Percentiles rank a stretch among this genome's conserved stretches.
Conservation (phyloP, 257 asterid species). For the Avicennia marina region DNA sequence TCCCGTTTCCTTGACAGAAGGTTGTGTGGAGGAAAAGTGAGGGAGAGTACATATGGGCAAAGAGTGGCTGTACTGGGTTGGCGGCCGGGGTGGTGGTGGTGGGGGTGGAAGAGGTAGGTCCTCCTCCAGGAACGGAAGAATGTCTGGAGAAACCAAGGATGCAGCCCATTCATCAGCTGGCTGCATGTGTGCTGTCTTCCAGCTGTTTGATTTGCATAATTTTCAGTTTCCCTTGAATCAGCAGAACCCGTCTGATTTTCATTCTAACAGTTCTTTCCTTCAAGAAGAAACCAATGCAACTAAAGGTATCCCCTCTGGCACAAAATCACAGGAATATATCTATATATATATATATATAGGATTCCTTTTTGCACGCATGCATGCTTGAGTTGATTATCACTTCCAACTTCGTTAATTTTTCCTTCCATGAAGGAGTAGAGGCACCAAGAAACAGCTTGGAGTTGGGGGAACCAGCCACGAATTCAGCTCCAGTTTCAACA, state of each 20-base stretch:
- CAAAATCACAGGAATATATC: too few species aligned
- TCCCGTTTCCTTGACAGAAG: background rate
- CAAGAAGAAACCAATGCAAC: conserved; percentile 24
- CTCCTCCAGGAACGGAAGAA: background rate
- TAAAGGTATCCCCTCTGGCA: conserved; percentile 51
- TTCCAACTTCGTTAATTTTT: background rate
- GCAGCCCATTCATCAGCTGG: background rate
- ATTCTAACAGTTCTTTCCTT: conserved; percentile 19
- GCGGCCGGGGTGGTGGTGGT: conserved; percentile 6
- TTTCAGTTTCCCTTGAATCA: conserved; percentile 39
- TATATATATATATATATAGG: too few species aligned
- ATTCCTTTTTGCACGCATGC: too few species aligned
- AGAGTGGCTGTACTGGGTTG: background rate
- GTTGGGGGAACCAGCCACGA: too few species aligned
- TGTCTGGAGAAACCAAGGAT: background rate
- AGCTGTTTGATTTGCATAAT: conserved; percentile 22
- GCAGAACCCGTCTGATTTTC: conserved; percentile 22
- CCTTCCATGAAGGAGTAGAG: conserved; percentile 47
- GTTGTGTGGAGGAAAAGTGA: background rate
- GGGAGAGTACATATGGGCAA: background rate
- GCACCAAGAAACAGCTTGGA: conserved; percentile 91
- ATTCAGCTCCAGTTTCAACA: conserved; percentile 24
- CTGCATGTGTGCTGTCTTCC: background rate
- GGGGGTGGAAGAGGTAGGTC: background rate
- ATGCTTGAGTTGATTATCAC: too few species aligned